Evolutionary conservation across 164 flowering plant species (phyloP), one percentile per base, ranked within the genome.

Genomic region (Saururus chinensis): DNA sequence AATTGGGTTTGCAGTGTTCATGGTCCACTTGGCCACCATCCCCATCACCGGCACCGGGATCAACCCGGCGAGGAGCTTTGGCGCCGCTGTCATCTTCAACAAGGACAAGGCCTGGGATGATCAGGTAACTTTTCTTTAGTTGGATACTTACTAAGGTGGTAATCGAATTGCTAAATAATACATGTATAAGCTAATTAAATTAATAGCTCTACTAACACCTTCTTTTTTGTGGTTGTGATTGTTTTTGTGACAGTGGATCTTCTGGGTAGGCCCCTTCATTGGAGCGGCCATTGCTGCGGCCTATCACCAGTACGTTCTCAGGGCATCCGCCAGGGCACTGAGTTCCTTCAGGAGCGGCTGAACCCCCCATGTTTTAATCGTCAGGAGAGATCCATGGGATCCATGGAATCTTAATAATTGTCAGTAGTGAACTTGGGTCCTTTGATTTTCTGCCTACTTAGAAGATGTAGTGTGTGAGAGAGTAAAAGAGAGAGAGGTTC

Each of bases 211-310:
- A 53, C 23, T 53, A 19, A 19, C 11, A 19, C 21, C 55, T 7
- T 53, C 16, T 53, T 19, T n/a, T 53, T 19, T n/a, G 22, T 53
- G 23, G 16, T 49, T 49, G 52, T 30, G n/a, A 49, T 19, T 53
- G 51, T 40, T 4, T 20, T 12, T 74, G 40, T 61, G 64, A 35
- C 87, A 91, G 92, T 91, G 98, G 98, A 82, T 91, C 23, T 91
- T 91, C 80, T 91, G 98, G 98, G 96, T 87, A 13, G 98, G 98
- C 62, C 98, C 98, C 0, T 78, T 89, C 67, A 60, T 89, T 62
- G 98, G 98, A 25, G 98, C 98, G 22, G 82, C 82, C 42, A 70
- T 79, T 3, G 98, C 98, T 19, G 95, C 96, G 6, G 71, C 83
- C 53, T 92, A 87, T 72, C 92, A 92, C 75, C 89, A 89, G 57